Percentiles rank a stretch among this genome's conserved stretches.
Conservation (phyloP, 2,329 filamentous ascomycete genomes). For the Scolecobasidium constrictum region DNA sequence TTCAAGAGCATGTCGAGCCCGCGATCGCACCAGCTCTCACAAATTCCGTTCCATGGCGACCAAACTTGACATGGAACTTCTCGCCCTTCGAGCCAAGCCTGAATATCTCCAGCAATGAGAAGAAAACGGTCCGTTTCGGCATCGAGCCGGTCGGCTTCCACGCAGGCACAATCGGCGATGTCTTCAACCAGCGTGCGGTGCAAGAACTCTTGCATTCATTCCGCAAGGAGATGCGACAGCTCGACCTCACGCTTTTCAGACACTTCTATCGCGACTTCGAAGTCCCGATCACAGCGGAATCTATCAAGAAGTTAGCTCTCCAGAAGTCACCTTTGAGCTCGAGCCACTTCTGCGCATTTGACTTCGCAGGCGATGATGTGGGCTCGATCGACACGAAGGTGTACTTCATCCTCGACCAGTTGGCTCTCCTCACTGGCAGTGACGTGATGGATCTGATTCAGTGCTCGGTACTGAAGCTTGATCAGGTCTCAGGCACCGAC, state of each 20-base stretch:
- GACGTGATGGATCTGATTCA: not conserved
- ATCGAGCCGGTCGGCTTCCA: not conserved
- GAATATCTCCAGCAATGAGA: not conserved
- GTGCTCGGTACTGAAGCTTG: not conserved
- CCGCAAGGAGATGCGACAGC: not conserved
- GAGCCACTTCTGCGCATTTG: slow-evolving; percentile 4
- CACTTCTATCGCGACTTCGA: slow-evolving; percentile 1
- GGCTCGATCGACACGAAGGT: slow-evolving; percentile 1
- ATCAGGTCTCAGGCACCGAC: not conserved
- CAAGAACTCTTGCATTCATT: not conserved
- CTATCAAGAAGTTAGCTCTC: not conserved
- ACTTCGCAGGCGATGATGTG: not conserved
- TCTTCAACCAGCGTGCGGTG: not conserved
- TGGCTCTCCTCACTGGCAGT: not conserved
- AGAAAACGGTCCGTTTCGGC: slow-evolving; percentile 4
- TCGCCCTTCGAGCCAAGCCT: slow-evolving; percentile 1
- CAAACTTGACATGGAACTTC: slow-evolving; percentile 1
- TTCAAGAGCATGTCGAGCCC: not conserved
- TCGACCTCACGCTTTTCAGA: not conserved
- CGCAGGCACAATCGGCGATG: not conserved
- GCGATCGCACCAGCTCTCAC: not conserved
- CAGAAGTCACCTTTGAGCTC: not conserved
- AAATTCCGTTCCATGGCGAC: not conserved
- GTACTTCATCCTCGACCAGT: slow-evolving; percentile 4
- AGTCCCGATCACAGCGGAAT: not conserved